Percentiles rank a stretch among this genome's conserved stretches.
These are phyloP conservation scores for Trametes cinnabarina DNA, from an alignment of 768 basidiomycete species.

Conservation along the genomic window DNA sequence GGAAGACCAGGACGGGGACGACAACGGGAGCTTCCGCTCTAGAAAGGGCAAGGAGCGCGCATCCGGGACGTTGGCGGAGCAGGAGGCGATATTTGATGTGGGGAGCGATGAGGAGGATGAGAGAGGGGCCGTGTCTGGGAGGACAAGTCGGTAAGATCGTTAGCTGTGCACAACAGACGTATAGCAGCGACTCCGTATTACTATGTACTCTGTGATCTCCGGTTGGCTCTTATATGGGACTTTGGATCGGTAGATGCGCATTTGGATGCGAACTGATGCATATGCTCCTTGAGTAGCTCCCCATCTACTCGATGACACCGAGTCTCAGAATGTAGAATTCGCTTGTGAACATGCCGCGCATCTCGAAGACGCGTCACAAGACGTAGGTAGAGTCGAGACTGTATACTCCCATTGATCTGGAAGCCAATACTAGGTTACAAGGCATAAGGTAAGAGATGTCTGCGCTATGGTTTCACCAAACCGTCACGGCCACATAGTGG, in stretches of 20 bases:
- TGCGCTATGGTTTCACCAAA: constrained; percentile 80
- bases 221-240: too few species aligned
- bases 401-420: not conserved
- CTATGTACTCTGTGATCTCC: too few species aligned
- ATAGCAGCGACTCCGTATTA: too few species aligned
- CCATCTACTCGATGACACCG: too few species aligned
- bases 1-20: constrained; percentile 21
- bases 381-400: too few species aligned
- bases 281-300: too few species aligned
- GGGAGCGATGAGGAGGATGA: constrained; percentile 49
- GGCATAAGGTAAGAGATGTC: constrained; percentile 38
- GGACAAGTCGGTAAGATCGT: not conserved
- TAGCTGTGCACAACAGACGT: not conserved
- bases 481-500: constrained; percentile 82
- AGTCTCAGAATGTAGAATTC: too few species aligned
- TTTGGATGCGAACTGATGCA: not conserved
- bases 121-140: constrained; percentile 19
- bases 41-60: constrained; percentile 39
- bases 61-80: constrained; percentile 24
- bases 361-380: too few species aligned
- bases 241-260: too few species aligned
- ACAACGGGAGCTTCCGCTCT: constrained; percentile 6
- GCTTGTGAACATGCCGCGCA: too few species aligned
- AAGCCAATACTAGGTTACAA: too few species aligned
- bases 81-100: constrained; percentile 43